Percentiles rank a stretch among this genome's conserved stretches.
Evolutionary conservation across 495 filamentous ascomycete species (phyloP).

Genomic region (Aspergillus baeticus): DNA sequence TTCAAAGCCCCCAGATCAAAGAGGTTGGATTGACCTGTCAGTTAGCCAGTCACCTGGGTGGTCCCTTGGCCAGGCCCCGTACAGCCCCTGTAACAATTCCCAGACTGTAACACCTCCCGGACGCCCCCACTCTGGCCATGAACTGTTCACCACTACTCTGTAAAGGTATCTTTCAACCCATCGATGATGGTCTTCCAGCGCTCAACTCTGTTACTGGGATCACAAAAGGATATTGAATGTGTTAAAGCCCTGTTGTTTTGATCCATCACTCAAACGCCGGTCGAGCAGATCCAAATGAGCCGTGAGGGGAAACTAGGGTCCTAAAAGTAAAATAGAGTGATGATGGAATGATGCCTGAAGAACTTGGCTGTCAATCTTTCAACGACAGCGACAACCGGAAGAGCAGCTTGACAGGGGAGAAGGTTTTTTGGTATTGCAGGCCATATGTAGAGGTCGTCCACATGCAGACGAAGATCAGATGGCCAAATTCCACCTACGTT

Average conservation of each 20-base stretch:
- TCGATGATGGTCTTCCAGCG: neutral
- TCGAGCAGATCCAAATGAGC: neutral
- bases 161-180: neutral
- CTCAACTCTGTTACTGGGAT: neutral
- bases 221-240: neutral
- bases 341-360: slow-evolving; percentile 14
- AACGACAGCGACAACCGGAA: neutral
- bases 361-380: slow-evolving; percentile 13
- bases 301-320: neutral
- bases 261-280: neutral
- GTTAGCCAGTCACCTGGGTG: neutral
- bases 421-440: neutral
- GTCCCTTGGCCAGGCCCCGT: slow-evolving; percentile 11
- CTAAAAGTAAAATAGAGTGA: slow-evolving; percentile 8
- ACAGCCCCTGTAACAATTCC: slow-evolving; percentile 3
- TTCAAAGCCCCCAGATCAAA: neutral
- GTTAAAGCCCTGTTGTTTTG: no score
- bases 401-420: slow-evolving; percentile 4
- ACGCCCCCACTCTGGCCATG: slow-evolving; percentile 8
- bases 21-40: slow-evolving; percentile 1
- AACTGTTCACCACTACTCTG: slow-evolving; percentile 7
- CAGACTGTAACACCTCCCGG: slow-evolving; percentile 2
- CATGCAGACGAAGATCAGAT: neutral
- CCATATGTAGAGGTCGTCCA: neutral
- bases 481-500: neutral